Evolutionary conservation across 1,139 yeast genomes (phyloP), one percentile per base, ranked within the genome.

Genomic region (Kodamaea sp.): DNA sequence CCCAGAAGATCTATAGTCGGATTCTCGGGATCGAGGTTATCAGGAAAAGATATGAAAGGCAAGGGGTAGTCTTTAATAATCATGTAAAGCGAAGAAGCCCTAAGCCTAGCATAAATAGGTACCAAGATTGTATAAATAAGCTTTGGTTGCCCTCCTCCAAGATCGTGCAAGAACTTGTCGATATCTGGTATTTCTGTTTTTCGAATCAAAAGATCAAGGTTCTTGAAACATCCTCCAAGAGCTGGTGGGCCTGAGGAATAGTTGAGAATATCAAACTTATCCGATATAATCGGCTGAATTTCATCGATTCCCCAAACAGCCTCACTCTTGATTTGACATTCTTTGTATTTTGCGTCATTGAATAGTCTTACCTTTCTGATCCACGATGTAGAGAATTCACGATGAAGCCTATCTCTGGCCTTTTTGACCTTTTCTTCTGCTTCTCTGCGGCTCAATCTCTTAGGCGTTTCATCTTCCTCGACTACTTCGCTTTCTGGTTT

Each of bases 301-400:
- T 42, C 47, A 28, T 69, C 75, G 4, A 47, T 46, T 2, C 73
- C 74, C 72, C 73, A 70, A 4, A 55, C 54, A 14, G 50, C 42
- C 9, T 48, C 50, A 13, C 51, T 35, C 30, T 65, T 53, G 7
- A 45, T 37, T 26, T 43, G 47, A 70, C 72, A 66, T 14, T 42
- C 42, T 5, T 51, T 39, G 11, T 48, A 41, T 40, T 66, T 62
- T 7, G 49, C 48, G 2, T 43, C 28, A 14, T 57, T 50, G 47
- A 61, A 68, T 12, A 48, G 38, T 24, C 46, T 52, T 44, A 43
- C 67, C 38, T 63, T 67, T 29, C 50, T 43, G 19, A 84, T 72
- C 97, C 97, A 90, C 0, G 94, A 77, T 14, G 67, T 68, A 0
- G 92, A 76, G 24, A 85, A 63, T 41, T 83, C 77, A 32, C 48